Evolutionary conservation across 441 rosid species (phyloP), one percentile per base, ranked within the genome.

Genomic region (Isatis lusitanica): DNA sequence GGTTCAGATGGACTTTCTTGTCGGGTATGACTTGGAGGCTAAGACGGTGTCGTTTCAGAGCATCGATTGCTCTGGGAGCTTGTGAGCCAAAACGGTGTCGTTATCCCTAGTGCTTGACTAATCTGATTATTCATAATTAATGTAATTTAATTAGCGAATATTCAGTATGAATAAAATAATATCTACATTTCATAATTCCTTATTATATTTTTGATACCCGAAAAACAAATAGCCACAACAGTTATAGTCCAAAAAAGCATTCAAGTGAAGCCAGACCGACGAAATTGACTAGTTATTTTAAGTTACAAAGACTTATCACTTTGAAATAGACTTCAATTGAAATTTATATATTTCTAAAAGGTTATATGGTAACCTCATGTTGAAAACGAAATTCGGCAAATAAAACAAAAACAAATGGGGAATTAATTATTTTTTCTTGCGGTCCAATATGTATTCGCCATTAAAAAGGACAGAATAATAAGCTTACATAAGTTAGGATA

Each of bases 11-110:
- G 71, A 92, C 44, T 81, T 78, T 31, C 46, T 85, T 17, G 79
- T 90, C 13, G 88, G 90, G 3, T 90, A 82, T 70, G 94, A 92
- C 44, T 74, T 87, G 42, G 82, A 74, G 55, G 42, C 51, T n/a
- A 80, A 44, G 30, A 73, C 60, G 2, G 74, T 87, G 9, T 88
- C 89, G 51, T 92, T 90, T 66, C 82, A 68, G 74, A 75, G 74
- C 18, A 81, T 82, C 9, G 88, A 84, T 63, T 92, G 94, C 70
- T 53, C 85, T 73, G 64, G 60, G 63, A 76, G 39, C 71, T 26
- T 39, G 4, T 67, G 61, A 21, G 31, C 16, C 1, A n/a, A 18
- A 58, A 10, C 50, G 10, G 4, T 21, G 39, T 40, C 53, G 38
- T 17, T 44, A 4, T 18, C 7, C 11, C 39, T 28, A 50, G 24